A percentile compares a stretch with the other conserved stretches of the same genome.
Conservation (phyloP, 1,284 basidiomycete species). For the Ustilago curta region DNA sequence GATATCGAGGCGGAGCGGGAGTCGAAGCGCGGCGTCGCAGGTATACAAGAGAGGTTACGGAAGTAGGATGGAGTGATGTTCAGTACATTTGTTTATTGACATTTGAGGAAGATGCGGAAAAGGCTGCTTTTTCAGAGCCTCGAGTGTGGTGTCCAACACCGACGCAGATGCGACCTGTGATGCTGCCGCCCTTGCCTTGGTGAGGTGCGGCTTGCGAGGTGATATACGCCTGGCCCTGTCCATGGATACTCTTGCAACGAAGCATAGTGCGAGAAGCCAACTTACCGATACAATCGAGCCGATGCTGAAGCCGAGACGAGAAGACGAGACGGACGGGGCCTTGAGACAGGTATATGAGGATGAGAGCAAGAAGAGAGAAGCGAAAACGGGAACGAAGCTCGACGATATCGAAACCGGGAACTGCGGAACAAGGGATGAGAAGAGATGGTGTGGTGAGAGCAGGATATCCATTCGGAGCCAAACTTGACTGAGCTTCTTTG, state of each 20-base stretch:
- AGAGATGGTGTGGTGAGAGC: slow-evolving; percentile 24
- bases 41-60: too few species aligned
- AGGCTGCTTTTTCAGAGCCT: too few species aligned
- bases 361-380: slow-evolving; percentile 27
- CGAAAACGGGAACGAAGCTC: slow-evolving; percentile 45
- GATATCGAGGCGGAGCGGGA: too few species aligned
- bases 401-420: slow-evolving; percentile 55
- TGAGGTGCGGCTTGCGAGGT: background rate
- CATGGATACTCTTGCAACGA: background rate
- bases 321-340: slow-evolving; percentile 50
- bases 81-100: too few species aligned
- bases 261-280: slow-evolving; percentile 1
- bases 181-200: background rate
- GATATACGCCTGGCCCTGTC: background rate
- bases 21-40: too few species aligned
- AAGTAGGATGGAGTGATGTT: too few species aligned
- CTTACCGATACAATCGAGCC: slow-evolving; percentile 60
- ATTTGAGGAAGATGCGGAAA: too few species aligned
- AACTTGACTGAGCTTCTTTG: slow-evolving; percentile 29
- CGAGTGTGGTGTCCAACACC: too few species aligned
- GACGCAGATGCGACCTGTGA: background rate
- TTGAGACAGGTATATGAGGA: slow-evolving; percentile 34
- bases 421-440: slow-evolving; percentile 26
- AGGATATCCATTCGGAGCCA: background rate
- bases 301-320: slow-evolving; percentile 49